Conservation (phyloP, 1,284 basidiomycete genomes). For the Athelia psychrophila region DNA sequence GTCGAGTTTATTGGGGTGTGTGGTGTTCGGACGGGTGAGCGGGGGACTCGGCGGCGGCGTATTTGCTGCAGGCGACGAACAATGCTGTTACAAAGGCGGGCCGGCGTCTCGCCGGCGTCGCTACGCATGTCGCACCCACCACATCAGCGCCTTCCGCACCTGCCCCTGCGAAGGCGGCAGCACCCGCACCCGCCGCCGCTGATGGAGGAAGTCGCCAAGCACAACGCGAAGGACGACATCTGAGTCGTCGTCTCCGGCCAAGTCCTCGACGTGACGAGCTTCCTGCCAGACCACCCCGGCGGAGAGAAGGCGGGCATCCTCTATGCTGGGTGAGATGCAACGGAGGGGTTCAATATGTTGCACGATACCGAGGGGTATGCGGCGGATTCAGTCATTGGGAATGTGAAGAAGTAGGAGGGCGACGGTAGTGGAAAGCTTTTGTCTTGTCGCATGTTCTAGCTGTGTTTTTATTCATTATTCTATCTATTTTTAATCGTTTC, state of each 20-base stretch:
- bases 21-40: slow-evolving; percentile 86
- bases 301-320: slow-evolving; percentile 89
- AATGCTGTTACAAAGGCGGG: slow-evolving; percentile 2
- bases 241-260: slow-evolving; percentile 92
- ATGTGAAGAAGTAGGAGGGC: slow-evolving; percentile 59
- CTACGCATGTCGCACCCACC: too few relatives aligned
- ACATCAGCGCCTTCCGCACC: too few relatives aligned
- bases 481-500: too few relatives aligned
- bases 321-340: slow-evolving; percentile 92
- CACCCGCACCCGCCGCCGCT: slow-evolving; percentile 50
- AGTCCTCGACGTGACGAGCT: slow-evolving; percentile 84
- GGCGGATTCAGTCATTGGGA: slow-evolving; percentile 75
- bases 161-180: slow-evolving; percentile 27
- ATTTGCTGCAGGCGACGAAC: slow-evolving; percentile 32
- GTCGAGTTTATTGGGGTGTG: slow-evolving; percentile 73
- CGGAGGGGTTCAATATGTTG: slow-evolving; percentile 92
- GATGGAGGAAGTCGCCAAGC: slow-evolving; percentile 80
- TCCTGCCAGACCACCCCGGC: slow-evolving; percentile 87
- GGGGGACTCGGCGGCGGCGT: slow-evolving; percentile 32
- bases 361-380: slow-evolving; percentile 87
- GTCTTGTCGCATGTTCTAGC: too few relatives aligned
- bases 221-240: slow-evolving; percentile 86
- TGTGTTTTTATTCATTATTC: too few relatives aligned
- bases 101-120: neutral
- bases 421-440: too few relatives aligned